Conservation (phyloP, 2,329 filamentous ascomycete genomes). For the Tolypocladium tundrense region DNA sequence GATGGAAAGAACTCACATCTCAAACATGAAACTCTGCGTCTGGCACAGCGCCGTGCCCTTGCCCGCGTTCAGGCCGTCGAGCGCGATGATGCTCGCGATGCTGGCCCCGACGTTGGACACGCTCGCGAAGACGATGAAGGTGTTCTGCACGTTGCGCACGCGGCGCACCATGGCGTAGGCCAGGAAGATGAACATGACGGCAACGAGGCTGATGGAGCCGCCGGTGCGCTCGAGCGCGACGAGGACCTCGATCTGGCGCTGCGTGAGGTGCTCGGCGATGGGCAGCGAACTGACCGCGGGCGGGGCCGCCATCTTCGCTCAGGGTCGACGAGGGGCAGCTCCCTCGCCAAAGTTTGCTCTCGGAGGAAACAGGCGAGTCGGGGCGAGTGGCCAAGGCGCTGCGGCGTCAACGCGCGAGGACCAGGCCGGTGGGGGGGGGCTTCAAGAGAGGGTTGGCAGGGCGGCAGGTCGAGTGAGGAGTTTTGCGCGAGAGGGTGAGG, state of each 20-base stretch:
- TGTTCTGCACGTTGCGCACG: conserved; percentile 48
- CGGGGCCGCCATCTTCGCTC: background rate
- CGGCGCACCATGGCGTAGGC: conserved; percentile 40
- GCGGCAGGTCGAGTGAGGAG: background rate
- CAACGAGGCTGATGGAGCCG: conserved; percentile 40
- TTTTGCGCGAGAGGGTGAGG: background rate
- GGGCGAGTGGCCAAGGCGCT: background rate
- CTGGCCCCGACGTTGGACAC: conserved; percentile 50
- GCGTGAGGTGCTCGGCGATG: conserved; percentile 18
- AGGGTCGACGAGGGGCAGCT: background rate
- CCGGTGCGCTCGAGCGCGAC: conserved; percentile 42
- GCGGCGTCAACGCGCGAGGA: background rate
- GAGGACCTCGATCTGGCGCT: conserved; percentile 28
- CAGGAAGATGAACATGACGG: conserved; percentile 40
- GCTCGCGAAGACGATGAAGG: conserved; percentile 52
- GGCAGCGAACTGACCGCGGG: background rate
- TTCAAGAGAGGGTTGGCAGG: background rate
- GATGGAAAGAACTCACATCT: conserved; percentile 45
- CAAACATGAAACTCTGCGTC: conserved; percentile 49
- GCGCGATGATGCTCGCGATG: conserved; percentile 60
- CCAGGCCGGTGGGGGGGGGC: background rate
- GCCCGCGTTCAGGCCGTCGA: conserved; percentile 49
- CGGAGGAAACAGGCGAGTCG: too few species aligned
- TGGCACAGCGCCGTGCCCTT: conserved; percentile 48
- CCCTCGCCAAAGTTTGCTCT: background rate